Evolutionary conservation across 1,284 basidiomycete species (phyloP).

Genomic region (Sporisorium scitamineum): DNA sequence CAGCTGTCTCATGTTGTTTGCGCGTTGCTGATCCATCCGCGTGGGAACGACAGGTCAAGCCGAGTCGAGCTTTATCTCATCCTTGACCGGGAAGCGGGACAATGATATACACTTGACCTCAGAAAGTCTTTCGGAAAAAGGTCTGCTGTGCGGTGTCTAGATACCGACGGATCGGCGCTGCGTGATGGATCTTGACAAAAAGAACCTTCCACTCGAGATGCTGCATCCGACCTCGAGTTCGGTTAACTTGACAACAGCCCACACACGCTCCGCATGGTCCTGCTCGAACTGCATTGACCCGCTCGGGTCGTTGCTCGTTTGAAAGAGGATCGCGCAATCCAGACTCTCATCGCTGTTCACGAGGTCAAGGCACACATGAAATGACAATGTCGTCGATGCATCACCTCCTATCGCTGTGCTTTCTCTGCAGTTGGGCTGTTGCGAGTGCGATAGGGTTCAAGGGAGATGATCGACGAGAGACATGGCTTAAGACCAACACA

Average conservation of each 20-base stretch:
- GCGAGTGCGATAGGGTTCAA: neutral
- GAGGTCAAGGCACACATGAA: neutral
- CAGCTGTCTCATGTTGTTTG: neutral
- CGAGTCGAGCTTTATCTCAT: too few relatives aligned
- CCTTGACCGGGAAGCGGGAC: neutral
- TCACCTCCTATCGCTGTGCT: neutral
- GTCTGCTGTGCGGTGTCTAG: neutral
- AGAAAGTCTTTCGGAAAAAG: neutral
- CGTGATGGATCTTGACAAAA: neutral
- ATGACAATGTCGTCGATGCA: neutral
- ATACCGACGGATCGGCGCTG: constrained; percentile 4
- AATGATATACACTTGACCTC: constrained; percentile 6
- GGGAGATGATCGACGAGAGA: neutral
- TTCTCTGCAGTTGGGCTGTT: too few relatives aligned
- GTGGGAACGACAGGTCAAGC: constrained; percentile 1
- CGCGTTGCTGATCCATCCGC: neutral
- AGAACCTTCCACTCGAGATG: neutral
- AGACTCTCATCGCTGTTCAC: neutral
- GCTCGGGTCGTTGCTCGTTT: neutral
- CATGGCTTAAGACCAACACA: neutral
- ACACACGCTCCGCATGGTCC: neutral
- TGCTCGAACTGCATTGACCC: neutral
- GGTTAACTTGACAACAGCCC: neutral
- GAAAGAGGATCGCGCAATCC: neutral
- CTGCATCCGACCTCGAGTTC: neutral